These are phyloP conservation scores for Fraxinus quadrangulata DNA, from an alignment of 257 asterid species.

Conservation along the genomic window DNA sequence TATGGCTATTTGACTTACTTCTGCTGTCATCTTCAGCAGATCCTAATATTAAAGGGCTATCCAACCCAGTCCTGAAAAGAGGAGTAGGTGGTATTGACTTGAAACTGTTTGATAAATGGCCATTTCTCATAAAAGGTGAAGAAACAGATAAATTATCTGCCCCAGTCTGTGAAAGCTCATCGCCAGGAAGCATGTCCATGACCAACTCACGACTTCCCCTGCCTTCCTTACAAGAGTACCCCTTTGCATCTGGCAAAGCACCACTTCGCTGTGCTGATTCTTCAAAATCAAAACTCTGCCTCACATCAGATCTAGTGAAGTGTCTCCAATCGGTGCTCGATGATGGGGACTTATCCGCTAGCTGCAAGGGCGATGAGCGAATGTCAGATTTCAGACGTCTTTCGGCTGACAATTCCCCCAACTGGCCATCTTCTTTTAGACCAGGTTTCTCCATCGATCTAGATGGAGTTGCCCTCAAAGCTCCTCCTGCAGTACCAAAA, in stretches of 20 bases:
- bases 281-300: conserved; percentile 64
- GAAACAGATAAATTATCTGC: conserved; percentile 65
- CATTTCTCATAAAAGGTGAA: conserved; percentile 73
- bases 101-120: conserved; percentile 58
- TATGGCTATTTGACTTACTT: conserved; percentile 64
- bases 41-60: conserved; percentile 61
- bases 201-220: conserved; percentile 61
- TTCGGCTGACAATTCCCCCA: conserved; percentile 68
- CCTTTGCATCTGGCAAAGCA: conserved; percentile 68
- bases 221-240: conserved; percentile 58
- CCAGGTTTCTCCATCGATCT: conserved; percentile 61
- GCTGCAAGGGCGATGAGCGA: conserved; percentile 60
- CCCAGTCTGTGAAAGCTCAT: conserved; percentile 65
- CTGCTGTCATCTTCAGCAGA: conserved; percentile 76
- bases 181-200: conserved; percentile 57
- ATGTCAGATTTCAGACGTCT: conserved; percentile 69
- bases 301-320: conserved; percentile 58
- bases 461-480: conserved; percentile 59
- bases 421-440: conserved; percentile 62
- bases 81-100: conserved; percentile 70
- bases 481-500: conserved; percentile 46
- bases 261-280: conserved; percentile 75
- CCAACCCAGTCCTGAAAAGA: conserved; percentile 59
- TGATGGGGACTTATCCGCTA: conserved; percentile 76
- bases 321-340: conserved; percentile 65